Evolutionary conservation across 1,284 basidiomycete species (phyloP).

Genomic region (Psilocybe mexicana): DNA sequence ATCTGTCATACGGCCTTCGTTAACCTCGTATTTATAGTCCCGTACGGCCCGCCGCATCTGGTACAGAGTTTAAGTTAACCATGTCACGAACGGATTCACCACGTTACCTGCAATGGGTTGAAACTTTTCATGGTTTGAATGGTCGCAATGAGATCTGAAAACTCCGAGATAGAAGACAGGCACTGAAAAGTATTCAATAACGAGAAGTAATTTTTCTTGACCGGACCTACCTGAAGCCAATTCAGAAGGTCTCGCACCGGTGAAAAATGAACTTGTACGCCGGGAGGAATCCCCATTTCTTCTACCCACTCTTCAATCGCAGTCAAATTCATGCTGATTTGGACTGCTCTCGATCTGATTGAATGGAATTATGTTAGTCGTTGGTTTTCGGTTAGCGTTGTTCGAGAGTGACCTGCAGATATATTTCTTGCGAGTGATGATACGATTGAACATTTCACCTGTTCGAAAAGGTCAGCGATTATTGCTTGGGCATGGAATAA

Average conservation of each 20-base stretch:
- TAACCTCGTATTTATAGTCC: conserved; percentile 95
- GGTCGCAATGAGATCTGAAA: conserved; percentile 85
- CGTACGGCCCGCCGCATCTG: conserved; percentile 90
- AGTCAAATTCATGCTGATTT: conserved; percentile 88
- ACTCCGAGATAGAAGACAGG: conserved; percentile 83
- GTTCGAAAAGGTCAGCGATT: conserved; percentile 8
- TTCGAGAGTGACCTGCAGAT: conserved; percentile 71
- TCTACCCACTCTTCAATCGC: conserved; percentile 92
- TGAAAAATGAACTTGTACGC: conserved; percentile 79
- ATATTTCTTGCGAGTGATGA: conserved; percentile 90
- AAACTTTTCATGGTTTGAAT: conserved; percentile 86
- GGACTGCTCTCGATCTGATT: conserved; percentile 77
- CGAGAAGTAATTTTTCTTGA: background rate
- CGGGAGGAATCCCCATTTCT: conserved; percentile 76
- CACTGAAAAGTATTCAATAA: conserved; percentile 48
- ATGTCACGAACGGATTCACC: background rate
- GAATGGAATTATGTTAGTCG: background rate
- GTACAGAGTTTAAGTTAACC: conserved; percentile 3
- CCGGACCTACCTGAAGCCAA: conserved; percentile 75
- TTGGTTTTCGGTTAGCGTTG: background rate
- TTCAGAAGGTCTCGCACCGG: conserved; percentile 84
- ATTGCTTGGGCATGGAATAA: conserved; percentile 11
- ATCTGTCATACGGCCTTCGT: conserved; percentile 89
- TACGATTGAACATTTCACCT: conserved; percentile 95
- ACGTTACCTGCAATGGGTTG: conserved; percentile 84